Evolutionary conservation across 305 asterid species (phyloP).

Genomic region (Stenogyne calaminthoides): DNA sequence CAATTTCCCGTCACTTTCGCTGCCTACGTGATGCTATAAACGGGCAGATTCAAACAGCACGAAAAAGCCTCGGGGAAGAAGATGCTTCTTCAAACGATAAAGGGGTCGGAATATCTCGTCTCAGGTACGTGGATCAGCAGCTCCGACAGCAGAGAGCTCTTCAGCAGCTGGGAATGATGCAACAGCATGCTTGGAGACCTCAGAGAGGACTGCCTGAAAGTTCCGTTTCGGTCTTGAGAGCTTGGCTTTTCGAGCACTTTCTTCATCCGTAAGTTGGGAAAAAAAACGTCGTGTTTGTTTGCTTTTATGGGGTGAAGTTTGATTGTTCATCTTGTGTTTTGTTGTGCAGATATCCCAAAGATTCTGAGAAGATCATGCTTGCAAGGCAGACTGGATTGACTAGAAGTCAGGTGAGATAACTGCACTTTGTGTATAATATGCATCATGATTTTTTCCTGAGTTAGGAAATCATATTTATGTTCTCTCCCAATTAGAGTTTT

Average conservation of each 20-base stretch:
- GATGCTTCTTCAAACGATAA: conserved; percentile 55
- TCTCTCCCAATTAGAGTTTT: too few species aligned
- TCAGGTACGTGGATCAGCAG: conserved; percentile 75
- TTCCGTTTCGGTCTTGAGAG: conserved; percentile 77
- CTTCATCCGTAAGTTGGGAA: conserved; percentile 75
- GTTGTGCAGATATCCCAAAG: conserved; percentile 78
- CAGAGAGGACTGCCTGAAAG: conserved; percentile 92
- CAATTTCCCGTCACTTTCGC: conserved; percentile 89
- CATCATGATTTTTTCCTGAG: background rate
- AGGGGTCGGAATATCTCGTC: conserved; percentile 79
- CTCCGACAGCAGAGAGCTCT: conserved; percentile 82
- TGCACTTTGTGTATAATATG: background rate
- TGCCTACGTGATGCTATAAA: conserved; percentile 78
- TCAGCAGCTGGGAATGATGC: conserved; percentile 93
- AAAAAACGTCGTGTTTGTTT: background rate
- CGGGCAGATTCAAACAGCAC: conserved; percentile 56
- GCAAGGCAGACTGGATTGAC: conserved; percentile 95
- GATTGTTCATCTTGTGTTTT: conserved; percentile 20
- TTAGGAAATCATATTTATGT: background rate
- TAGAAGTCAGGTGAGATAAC: conserved; percentile 77
- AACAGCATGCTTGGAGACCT: conserved; percentile 93
- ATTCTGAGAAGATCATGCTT: conserved; percentile 88
- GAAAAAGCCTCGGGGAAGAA: conserved; percentile 75
- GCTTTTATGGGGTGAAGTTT: background rate
- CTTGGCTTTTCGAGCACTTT: conserved; percentile 98